These are phyloP conservation scores for Hyparrhenia diplandra DNA, from an alignment of 176 grass and related monocot genomes.

Conservation along the genomic window DNA sequence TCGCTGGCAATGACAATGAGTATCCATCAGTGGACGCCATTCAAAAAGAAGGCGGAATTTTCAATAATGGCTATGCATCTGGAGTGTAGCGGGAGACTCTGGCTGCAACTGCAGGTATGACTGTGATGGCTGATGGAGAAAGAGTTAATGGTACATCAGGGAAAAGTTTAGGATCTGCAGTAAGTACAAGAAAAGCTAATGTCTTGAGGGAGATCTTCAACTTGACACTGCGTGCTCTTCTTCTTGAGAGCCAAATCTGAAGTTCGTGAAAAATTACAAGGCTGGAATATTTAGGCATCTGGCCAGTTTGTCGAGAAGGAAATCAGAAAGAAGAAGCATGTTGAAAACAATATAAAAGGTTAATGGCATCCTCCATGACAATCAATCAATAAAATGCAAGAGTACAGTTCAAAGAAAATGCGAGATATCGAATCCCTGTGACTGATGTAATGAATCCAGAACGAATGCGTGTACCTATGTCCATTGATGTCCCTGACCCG, in stretches of 20 bases:
- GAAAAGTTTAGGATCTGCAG: slow-evolving; percentile 22
- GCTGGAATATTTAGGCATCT: slow-evolving; percentile 28
- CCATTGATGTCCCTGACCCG: slow-evolving; percentile 64
- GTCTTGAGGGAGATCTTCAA: slow-evolving; percentile 52
- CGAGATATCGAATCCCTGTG: not conserved
- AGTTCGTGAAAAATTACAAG: slow-evolving; percentile 42
- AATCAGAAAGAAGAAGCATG: slow-evolving; percentile 16
- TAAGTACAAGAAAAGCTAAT: slow-evolving; percentile 45
- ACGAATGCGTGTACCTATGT: slow-evolving; percentile 29
- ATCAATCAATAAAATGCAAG: slow-evolving; percentile 12
- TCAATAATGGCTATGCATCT: slow-evolving; percentile 16
- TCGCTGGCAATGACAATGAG: slow-evolving; percentile 39
- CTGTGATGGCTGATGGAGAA: slow-evolving; percentile 7
- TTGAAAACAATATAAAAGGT: not conserved
- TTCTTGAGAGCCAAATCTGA: slow-evolving; percentile 42
- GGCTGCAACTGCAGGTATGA: not conserved
- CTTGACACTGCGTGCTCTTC: slow-evolving; percentile 37
- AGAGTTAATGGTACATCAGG: slow-evolving; percentile 30
- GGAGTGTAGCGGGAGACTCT: not conserved
- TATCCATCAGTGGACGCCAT: slow-evolving; percentile 29
- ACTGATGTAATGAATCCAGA: slow-evolving; percentile 24
- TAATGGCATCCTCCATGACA: not conserved
- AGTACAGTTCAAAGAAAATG: slow-evolving; percentile 29
- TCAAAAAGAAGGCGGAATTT: slow-evolving; percentile 43
- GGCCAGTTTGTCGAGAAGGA: slow-evolving; percentile 4